These are phyloP conservation scores for Recurvomyces mirabilis DNA, from an alignment of 495 filamentous ascomycete genomes.

Conservation along the genomic window DNA sequence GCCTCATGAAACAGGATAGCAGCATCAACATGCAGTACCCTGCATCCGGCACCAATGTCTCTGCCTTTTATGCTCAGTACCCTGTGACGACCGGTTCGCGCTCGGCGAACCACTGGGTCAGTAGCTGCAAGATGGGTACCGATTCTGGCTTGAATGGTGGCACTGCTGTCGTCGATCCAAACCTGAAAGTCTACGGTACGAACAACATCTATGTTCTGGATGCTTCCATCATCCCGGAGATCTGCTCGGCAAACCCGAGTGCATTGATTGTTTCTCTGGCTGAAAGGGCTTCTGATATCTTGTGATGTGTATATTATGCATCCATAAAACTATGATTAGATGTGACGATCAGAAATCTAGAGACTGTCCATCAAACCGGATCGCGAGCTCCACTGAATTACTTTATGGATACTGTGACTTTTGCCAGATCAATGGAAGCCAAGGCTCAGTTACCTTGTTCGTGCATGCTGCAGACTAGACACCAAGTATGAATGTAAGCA, in stretches of 20 bases:
- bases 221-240: constrained; percentile 50
- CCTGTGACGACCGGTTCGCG: constrained; percentile 37
- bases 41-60: neutral
- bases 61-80: constrained; percentile 25
- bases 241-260: constrained; percentile 48
- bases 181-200: constrained; percentile 59
- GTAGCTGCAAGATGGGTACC: constrained; percentile 49
- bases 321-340: no score
- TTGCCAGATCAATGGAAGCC: no score
- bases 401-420: no score
- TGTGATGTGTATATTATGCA: no score
- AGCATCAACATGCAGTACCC: neutral
- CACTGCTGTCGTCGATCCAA: constrained; percentile 52
- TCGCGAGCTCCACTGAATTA: no score
- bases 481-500: no score
- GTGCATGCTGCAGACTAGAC: no score
- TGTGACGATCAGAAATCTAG: no score
- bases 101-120: constrained; percentile 60
- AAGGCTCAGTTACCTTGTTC: no score
- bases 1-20: neutral
- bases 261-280: constrained; percentile 46
- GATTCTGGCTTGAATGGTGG: constrained; percentile 52
- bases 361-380: no score
- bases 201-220: constrained; percentile 57
- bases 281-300: constrained; percentile 26